Conservation (phyloP, 352 stramenopile species). For the Globisporangium radiosum region DNA sequence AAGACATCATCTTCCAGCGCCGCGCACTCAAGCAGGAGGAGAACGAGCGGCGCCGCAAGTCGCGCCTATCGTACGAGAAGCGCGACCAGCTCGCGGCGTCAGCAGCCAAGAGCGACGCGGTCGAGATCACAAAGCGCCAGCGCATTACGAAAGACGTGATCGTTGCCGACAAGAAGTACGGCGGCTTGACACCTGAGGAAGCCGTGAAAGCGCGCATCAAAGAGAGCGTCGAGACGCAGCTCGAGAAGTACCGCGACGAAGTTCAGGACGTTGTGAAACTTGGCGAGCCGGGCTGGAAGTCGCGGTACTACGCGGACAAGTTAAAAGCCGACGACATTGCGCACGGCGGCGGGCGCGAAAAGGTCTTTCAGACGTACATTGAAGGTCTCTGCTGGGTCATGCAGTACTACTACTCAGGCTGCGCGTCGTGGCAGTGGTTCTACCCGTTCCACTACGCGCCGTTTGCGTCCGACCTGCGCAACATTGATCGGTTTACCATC, state of each 20-base stretch:
- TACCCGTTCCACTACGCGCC: constrained; percentile 99
- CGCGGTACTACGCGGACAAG: constrained; percentile 85
- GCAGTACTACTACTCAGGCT: constrained; percentile 99
- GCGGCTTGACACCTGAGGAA: constrained; percentile 49
- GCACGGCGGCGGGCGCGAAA: constrained; percentile 79
- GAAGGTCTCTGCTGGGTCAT: constrained; percentile 99
- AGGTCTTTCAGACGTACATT: constrained; percentile 94
- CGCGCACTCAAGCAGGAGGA: constrained; percentile 80
- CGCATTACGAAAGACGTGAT: constrained; percentile 61
- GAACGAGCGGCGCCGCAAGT: constrained; percentile 65
- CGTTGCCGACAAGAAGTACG: constrained; percentile 65
- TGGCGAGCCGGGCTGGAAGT: constrained; percentile 97
- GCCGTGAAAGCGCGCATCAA: constrained; percentile 81
- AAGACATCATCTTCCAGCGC: constrained; percentile 94
- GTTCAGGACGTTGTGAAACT: constrained; percentile 92
- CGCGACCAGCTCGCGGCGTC: constrained; percentile 59
- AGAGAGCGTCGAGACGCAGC: constrained; percentile 61
- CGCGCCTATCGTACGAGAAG: constrained; percentile 59
- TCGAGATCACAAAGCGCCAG: constrained; percentile 77
- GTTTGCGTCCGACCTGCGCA: constrained; percentile 89
- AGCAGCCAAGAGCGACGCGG: constrained; percentile 55
- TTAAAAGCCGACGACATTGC: constrained; percentile 84
- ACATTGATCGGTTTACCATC: constrained; percentile 87
- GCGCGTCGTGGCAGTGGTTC: constrained; percentile 99
- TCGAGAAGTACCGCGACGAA: constrained; percentile 80